Base-by-base conservation (phyloP, 148 eudicot genomes). In the Nyssa sinensis region DNA sequence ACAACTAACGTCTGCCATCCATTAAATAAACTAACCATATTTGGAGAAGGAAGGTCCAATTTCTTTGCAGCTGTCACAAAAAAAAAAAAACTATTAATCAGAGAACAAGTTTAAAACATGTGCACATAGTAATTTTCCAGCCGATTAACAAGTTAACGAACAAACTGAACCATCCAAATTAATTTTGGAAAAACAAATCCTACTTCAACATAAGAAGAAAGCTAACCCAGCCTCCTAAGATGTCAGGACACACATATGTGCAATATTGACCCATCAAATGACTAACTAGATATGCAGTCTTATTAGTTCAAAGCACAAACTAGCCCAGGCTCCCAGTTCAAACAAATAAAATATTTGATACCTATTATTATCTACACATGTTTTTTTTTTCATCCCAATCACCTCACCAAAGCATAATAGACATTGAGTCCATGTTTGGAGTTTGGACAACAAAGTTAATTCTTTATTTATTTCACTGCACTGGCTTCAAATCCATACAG, bases 61-160 rank as follows among this genome's bases (percentile, higher is more conserved):
- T 76, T 82, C 83, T 75, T 82, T 25, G 41, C 64, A 72, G 89
- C 97, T 88, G 92, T 49, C n/a, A n/a, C n/a, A n/a, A n/a, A n/a
- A 69, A 72, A 76, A 73, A 35, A 32, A 66, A 69, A 7, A 68
- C 29, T 33, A 33, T 77, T 61, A 81, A 67, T 32, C 64, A 28
- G 16, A 41, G 5, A 51, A n/a, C 34, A 35, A 37, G 47, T 57
- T 71, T 37, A 59, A 35, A 35, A 68, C n/a, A 32, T n/a, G 30
- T 64, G 23, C 17, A 23, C 25, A 6, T 67, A 6, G 30, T 25
- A 35, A 24, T 57, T 34, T 71, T 60, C n/a, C 17, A 37, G 0
- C 21, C 44, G 33, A 7, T 13, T 59, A 1, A 21, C 16, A 44
- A 44, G 51, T 55, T 3, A 29, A 14, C 7, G 6, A 12, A 16